Percentiles rank a stretch among this genome's conserved stretches.
phyloP scores from a whole-genome alignment of 2,329 filamentous ascomycete genomes.

The Apiospora rasikravindrae region DNA sequence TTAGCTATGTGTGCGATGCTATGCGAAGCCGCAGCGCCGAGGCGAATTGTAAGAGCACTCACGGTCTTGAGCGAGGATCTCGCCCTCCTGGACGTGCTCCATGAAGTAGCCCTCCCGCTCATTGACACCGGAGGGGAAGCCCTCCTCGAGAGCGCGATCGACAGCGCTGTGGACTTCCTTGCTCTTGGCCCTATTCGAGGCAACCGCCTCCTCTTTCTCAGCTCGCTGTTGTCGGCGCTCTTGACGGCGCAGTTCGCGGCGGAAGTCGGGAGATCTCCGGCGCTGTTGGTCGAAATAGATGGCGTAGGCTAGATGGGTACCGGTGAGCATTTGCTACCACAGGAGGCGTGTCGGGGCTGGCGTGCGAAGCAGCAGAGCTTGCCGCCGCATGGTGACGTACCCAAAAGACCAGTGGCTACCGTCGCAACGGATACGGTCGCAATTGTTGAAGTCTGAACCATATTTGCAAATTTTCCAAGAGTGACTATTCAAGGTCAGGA shows the following conservation, averaged over 20 bases:
- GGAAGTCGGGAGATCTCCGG: slow-evolving; percentile 68
- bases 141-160: slow-evolving; percentile 84
- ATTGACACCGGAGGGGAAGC: slow-evolving; percentile 88
- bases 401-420: slow-evolving; percentile 62
- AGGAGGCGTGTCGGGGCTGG: slow-evolving; percentile 12
- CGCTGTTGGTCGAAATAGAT: slow-evolving; percentile 73
- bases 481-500: neutral
- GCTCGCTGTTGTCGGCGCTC: slow-evolving; percentile 74
- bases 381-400: slow-evolving; percentile 47
- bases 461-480: slow-evolving; percentile 31
- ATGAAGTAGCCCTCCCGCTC: slow-evolving; percentile 97
- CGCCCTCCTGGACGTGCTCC: slow-evolving; percentile 89
- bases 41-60: slow-evolving; percentile 17
- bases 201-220: slow-evolving; percentile 74
- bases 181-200: slow-evolving; percentile 69
- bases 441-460: slow-evolving; percentile 58
- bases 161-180: slow-evolving; percentile 77
- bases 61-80: slow-evolving; percentile 84
- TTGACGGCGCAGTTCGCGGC: slow-evolving; percentile 73
- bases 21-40: slow-evolving; percentile 7
- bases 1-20: neutral
- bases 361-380: neutral
- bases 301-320: slow-evolving; percentile 59
- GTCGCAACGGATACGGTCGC: slow-evolving; percentile 67
- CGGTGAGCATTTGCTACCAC: slow-evolving; percentile 16